These are phyloP conservation scores for Candida nitratophila DNA, from an alignment of 805 yeast species.

Conservation along the genomic window DNA sequence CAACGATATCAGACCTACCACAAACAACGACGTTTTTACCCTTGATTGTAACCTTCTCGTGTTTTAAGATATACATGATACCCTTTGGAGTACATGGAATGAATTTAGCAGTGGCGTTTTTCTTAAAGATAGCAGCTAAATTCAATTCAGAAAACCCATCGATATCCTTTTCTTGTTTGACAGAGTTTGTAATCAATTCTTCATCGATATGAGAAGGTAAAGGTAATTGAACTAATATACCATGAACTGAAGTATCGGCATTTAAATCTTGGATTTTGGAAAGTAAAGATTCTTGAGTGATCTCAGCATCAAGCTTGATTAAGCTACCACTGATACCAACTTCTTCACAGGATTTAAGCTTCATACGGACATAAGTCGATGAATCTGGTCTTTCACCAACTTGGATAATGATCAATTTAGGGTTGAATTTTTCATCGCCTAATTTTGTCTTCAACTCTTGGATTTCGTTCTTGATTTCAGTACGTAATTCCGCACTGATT, in stretches of 20 bases:
- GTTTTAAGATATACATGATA: slow-evolving; percentile 69
- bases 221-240: slow-evolving; percentile 86
- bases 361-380: slow-evolving; percentile 84
- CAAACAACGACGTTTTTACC: slow-evolving; percentile 87
- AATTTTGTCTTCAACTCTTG: slow-evolving; percentile 28
- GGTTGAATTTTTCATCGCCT: slow-evolving; percentile 47
- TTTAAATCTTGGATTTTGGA: slow-evolving; percentile 57
- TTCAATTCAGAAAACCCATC: slow-evolving; percentile 91
- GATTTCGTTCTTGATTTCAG: slow-evolving; percentile 45
- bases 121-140: slow-evolving; percentile 84
- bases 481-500: slow-evolving; percentile 41
- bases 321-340: slow-evolving; percentile 69
- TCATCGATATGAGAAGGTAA: slow-evolving; percentile 78
- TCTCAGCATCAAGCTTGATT: slow-evolving; percentile 55
- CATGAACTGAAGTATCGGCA: slow-evolving; percentile 71
- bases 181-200: slow-evolving; percentile 71
- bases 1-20: slow-evolving; percentile 95
- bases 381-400: slow-evolving; percentile 90
- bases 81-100: slow-evolving; percentile 97
- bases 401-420: slow-evolving; percentile 77
- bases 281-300: slow-evolving; percentile 54
- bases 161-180: slow-evolving; percentile 79
- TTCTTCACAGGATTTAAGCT: slow-evolving; percentile 81
- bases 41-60: slow-evolving; percentile 56
- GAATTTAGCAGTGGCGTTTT: slow-evolving; percentile 76